phyloP scores from a whole-genome alignment of 176 grass and related monocot genomes.

The Lolium perenne region DNA sequence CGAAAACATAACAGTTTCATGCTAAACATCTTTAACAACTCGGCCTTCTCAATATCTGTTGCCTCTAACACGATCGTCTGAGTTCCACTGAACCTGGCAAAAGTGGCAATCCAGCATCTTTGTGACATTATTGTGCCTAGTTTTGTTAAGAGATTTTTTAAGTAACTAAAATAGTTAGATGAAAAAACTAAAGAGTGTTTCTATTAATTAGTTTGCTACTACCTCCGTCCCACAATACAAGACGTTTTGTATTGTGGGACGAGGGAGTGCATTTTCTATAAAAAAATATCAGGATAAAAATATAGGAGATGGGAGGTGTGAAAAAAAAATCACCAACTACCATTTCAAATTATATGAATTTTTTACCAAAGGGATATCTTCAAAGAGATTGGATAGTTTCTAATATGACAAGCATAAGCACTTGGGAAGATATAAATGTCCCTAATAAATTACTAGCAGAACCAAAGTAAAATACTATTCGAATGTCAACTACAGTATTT shows the following conservation, averaged over 20 bases:
- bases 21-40: background rate
- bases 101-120: background rate
- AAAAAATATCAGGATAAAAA: too few species aligned
- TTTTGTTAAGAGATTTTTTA: background rate
- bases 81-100: background rate
- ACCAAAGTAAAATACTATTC: constrained; percentile 14
- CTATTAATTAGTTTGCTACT: background rate
- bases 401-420: background rate
- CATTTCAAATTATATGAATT: background rate
- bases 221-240: too few species aligned
- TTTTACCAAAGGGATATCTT: background rate
- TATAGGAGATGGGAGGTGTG: background rate
- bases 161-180: background rate
- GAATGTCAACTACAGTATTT: background rate
- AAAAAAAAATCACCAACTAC: background rate
- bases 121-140: background rate
- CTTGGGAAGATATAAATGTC: background rate
- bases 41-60: background rate
- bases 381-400: background rate
- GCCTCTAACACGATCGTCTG: background rate
- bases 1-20: background rate
- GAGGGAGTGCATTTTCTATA: too few species aligned
- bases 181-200: background rate
- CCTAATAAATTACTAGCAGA: constrained; percentile 1
- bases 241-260: too few species aligned